phyloP scores from a whole-genome alignment of 2,329 filamentous ascomycete species.

The Phyllosticta ampelicida region DNA sequence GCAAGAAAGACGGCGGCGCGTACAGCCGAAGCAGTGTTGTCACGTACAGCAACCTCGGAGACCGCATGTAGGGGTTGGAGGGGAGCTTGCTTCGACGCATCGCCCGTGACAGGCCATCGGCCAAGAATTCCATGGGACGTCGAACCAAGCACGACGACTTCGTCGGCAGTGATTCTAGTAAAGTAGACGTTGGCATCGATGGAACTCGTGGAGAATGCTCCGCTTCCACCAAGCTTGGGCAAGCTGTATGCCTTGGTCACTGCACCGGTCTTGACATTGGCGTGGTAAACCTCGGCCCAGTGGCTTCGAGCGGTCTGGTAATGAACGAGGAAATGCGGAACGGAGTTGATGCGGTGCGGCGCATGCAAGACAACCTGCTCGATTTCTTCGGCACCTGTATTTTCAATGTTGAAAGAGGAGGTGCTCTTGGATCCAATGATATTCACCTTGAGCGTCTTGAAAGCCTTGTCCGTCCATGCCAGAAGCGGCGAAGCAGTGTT shows the following conservation, averaged over 20 bases:
- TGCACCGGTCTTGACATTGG: slow-evolving; percentile 58
- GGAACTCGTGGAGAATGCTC: slow-evolving; percentile 69
- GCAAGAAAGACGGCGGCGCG: slow-evolving; percentile 59
- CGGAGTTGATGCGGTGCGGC: slow-evolving; percentile 58
- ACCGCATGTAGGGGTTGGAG: slow-evolving; percentile 51
- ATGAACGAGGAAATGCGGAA: slow-evolving; percentile 77
- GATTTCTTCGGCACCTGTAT: slow-evolving; percentile 23
- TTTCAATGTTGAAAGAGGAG: slow-evolving; percentile 34
- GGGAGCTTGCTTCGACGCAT: slow-evolving; percentile 2
- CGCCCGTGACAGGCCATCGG: slow-evolving; percentile 53
- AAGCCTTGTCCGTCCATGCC: slow-evolving; percentile 58
- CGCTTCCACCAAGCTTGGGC: slow-evolving; percentile 57
- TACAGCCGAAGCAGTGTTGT: slow-evolving; percentile 59
- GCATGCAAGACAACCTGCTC: slow-evolving; percentile 58
- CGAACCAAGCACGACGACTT: slow-evolving; percentile 65
- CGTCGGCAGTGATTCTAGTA: slow-evolving; percentile 65
- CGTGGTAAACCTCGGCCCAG: slow-evolving; percentile 77
- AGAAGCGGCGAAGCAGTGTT: slow-evolving; percentile 66
- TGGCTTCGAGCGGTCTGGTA: slow-evolving; percentile 59
- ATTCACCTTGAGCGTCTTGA: slow-evolving; percentile 57
- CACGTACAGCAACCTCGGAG: slow-evolving; percentile 72
- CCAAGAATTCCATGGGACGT: slow-evolving; percentile 65
- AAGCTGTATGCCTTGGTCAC: slow-evolving; percentile 73
- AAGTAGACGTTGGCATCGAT: slow-evolving; percentile 79
- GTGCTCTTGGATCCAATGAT: slow-evolving; percentile 46